phyloP scores from a whole-genome alignment of 345 rosid genomes.

The Arabis hirsuta region DNA sequence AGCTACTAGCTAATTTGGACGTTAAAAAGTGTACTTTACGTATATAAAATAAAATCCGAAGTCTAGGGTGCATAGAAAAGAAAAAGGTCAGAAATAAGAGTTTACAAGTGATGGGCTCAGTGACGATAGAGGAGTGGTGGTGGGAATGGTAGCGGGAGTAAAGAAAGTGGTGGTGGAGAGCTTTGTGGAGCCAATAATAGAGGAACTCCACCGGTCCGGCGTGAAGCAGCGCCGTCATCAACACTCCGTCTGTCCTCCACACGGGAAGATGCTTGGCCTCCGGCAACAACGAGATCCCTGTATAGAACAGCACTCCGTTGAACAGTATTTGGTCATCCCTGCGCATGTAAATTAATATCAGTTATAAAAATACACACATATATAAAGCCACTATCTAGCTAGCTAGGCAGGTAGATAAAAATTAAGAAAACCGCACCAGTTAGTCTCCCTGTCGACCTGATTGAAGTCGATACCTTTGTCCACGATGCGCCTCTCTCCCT shows the following conservation, averaged over 20 bases:
- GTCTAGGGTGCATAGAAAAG: too few species aligned
- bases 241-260: conserved; percentile 66
- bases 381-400: background rate
- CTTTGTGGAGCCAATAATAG: conserved; percentile 84
- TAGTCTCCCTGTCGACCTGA: conserved; percentile 68
- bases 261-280: conserved; percentile 47
- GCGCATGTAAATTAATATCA: conserved; percentile 11
- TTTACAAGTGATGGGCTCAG: conserved; percentile 75
- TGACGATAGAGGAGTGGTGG: conserved; percentile 80
- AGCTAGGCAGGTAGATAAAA: background rate
- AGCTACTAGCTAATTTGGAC: too few species aligned
- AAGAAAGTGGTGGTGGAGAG: conserved; percentile 77
- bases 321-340: conserved; percentile 84
- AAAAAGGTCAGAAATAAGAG: too few species aligned
- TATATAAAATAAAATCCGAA: background rate
- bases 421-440: conserved; percentile 48
- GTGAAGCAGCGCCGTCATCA: conserved; percentile 50
- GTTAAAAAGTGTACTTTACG: too few species aligned
- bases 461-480: conserved; percentile 66
- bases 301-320: conserved; percentile 57
- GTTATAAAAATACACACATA: background rate
- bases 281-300: conserved; percentile 10
- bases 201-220: conserved; percentile 81
- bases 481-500: conserved; percentile 56
- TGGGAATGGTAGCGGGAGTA: conserved; percentile 92